phyloP scores from a whole-genome alignment of 805 yeast genomes.

The Candida khao-thaluensis region DNA sequence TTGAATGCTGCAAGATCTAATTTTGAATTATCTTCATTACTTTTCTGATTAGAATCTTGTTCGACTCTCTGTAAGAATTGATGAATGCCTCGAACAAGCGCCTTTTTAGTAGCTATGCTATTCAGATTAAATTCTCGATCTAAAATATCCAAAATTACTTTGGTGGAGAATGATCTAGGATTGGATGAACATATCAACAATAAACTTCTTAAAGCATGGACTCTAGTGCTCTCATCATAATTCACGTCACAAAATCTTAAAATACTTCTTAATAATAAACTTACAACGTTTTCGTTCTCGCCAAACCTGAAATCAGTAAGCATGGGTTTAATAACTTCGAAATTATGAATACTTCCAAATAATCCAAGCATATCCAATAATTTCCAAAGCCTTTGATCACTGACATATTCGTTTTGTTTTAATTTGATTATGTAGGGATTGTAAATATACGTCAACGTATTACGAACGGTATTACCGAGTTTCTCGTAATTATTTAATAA shows the following conservation, averaged over 20 bases:
- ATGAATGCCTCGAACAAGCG: constrained; percentile 55
- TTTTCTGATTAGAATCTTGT: constrained; percentile 36
- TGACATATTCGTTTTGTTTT: constrained; percentile 15
- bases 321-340: constrained; percentile 43
- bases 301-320: constrained; percentile 40
- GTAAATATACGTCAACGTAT: background rate
- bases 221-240: constrained; percentile 35
- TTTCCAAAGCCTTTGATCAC: constrained; percentile 51
- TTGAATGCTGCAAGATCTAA: constrained; percentile 54
- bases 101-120: constrained; percentile 44
- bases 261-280: constrained; percentile 59
- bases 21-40: constrained; percentile 37
- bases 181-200: constrained; percentile 59
- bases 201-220: constrained; percentile 56
- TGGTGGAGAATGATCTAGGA: constrained; percentile 64
- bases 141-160: constrained; percentile 50
- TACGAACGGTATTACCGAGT: constrained; percentile 38
- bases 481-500: constrained; percentile 46
- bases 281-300: constrained; percentile 53
- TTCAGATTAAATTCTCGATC: constrained; percentile 46
- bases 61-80: constrained; percentile 62
- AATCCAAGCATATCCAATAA: constrained; percentile 64
- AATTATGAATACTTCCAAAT: constrained; percentile 68
- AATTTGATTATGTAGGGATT: constrained; percentile 21
- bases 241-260: constrained; percentile 48